Base-by-base conservation (phyloP, 306 rosid species). In the Lablab purpureus region DNA sequence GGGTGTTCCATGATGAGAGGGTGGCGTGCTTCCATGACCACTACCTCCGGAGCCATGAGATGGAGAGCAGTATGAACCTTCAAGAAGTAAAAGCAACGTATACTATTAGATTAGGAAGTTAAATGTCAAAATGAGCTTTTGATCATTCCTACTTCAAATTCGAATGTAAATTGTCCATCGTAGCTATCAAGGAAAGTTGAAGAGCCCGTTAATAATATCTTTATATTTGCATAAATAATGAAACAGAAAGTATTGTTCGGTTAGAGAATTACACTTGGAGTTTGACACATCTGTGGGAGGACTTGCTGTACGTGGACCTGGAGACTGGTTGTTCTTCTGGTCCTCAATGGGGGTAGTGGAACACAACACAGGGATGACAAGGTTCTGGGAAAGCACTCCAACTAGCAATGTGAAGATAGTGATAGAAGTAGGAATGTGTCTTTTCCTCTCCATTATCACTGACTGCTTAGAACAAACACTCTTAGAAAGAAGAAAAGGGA, bases 321-420 rank as follows among this genome's bases (percentile, higher is more conserved):
- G 88, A 74, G 82, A 5, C 91, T 89, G 76, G 77, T 87, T 77
- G 85, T 81, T 88, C 80, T 89, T 91, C 87, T 91, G 87, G 68
- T 87, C 94, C 63, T 83, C 85, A 73, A 85, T 34, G 74, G 82
- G 68, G 73, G 87, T 23, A 67, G 83, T 71, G 73, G 86, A 23
- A 70, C 93, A 85, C 59, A 77, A 64, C 10, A 77, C 96, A 80
- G 91, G 84, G 63, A 89, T 78, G 55, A 87, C 71, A 79, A 87
- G 80, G 90, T 84, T 83, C 23, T 85, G 93, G 78, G 97, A 90
- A 37, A 95, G 77, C 87, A 92, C 80, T 60, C 84, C 90, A 74
- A 78, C 80, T 30, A 93, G 73, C 83, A 91, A 59, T 78, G 82
- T 74, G 83, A 84, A 89, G 34, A 85, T 60, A 81, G 86, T 66